Evolutionary conservation across 1,139 yeast species (phyloP).

Genomic region (Kazachstania sp.): DNA sequence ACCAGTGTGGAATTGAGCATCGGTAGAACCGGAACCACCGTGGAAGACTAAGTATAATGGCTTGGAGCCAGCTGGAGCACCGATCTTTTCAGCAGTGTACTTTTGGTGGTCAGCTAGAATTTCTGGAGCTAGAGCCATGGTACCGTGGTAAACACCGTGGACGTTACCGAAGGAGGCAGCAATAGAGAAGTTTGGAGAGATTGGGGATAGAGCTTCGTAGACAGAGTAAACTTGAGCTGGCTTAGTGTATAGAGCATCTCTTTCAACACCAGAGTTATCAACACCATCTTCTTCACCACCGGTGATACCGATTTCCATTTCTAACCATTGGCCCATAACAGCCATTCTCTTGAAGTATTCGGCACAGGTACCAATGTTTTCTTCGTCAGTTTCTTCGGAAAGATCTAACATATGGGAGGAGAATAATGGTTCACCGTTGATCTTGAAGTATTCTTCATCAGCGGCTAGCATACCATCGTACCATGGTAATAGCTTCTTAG

Average conservation of each 20-base stretch:
- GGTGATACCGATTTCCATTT: constrained; percentile 99
- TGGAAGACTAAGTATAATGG: constrained; percentile 98
- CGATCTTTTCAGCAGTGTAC: constrained; percentile 61
- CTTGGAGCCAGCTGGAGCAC: constrained; percentile 45
- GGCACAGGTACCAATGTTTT: constrained; percentile 89
- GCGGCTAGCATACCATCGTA: constrained; percentile 96
- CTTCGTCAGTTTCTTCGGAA: constrained; percentile 94
- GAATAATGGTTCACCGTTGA: constrained; percentile 89
- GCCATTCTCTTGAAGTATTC: constrained; percentile 93
- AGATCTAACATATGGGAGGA: constrained; percentile 99
- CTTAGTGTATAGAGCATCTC: constrained; percentile 83
- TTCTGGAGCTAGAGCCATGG: constrained; percentile 87
- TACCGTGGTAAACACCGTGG: constrained; percentile 99
- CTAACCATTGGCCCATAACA: constrained; percentile 94
- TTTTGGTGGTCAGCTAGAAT: constrained; percentile 94
- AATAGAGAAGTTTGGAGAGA: constrained; percentile 96
- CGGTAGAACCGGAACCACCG: constrained; percentile 99
- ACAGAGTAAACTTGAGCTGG: constrained; percentile 94
- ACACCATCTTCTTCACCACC: constrained; percentile 99
- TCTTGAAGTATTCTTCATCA: constrained; percentile 83
- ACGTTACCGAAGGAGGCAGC: constrained; percentile 99
- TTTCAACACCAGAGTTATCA: constrained; percentile 88
- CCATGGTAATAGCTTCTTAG: constrained; percentile 97
- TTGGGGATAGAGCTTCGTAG: constrained; percentile 79
- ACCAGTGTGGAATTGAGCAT: constrained; percentile 84